These are phyloP conservation scores for Martensiomyces pterosporus DNA, from an alignment of 192 early-diverging fungal species.

Conservation along the genomic window DNA sequence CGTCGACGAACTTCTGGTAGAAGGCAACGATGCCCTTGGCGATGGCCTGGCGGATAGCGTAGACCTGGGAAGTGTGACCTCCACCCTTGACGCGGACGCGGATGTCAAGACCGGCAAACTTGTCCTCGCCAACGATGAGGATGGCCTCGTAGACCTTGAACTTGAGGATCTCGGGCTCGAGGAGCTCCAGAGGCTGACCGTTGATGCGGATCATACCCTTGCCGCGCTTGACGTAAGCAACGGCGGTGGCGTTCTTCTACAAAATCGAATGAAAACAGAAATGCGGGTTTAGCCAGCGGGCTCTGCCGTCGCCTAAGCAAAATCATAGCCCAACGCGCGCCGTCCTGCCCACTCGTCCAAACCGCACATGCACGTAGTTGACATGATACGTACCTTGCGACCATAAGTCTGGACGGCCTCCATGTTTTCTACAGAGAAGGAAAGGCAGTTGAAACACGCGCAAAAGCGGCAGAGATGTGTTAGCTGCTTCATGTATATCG, in stretches of 20 bases:
- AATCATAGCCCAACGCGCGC: no score
- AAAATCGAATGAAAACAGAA: background rate
- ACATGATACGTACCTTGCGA: constrained; percentile 44
- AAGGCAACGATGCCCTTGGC: constrained; percentile 99
- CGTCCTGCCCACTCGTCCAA: no score
- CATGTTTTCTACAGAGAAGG: constrained; percentile 40
- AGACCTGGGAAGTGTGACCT: constrained; percentile 96
- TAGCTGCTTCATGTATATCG: no score
- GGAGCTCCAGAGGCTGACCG: constrained; percentile 91
- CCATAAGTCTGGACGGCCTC: constrained; percentile 54
- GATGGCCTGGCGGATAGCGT: constrained; percentile 97
- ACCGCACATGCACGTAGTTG: no score
- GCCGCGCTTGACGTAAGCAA: constrained; percentile 98
- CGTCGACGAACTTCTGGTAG: constrained; percentile 99
- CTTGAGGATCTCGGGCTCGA: constrained; percentile 95
- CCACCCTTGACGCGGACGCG: constrained; percentile 95
- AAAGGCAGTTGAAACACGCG: no score
- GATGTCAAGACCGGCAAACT: constrained; percentile 95
- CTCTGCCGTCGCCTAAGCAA: no score
- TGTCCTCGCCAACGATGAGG: constrained; percentile 91
- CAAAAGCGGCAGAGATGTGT: no score
- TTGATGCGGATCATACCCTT: constrained; percentile 97
- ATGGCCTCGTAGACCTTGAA: constrained; percentile 99
- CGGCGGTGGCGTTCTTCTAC: constrained; percentile 98
- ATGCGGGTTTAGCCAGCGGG: no score